These are phyloP conservation scores for Hygrophila difformis DNA, from an alignment of 257 asterid species.

Conservation along the genomic window DNA sequence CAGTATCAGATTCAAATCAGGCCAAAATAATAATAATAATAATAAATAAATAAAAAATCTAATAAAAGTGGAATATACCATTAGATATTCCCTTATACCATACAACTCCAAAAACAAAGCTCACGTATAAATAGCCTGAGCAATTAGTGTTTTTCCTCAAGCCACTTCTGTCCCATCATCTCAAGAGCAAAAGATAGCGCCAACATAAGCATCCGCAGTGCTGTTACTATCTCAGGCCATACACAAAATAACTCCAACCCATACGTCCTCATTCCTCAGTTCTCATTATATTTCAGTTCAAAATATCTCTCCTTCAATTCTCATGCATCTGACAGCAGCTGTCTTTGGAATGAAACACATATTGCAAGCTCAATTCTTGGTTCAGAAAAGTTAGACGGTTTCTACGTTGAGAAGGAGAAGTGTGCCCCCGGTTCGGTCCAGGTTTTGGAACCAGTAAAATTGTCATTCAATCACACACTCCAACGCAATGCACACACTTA, in stretches of 20 bases:
- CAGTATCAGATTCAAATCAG: slow-evolving; percentile 13
- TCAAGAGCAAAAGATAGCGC: slow-evolving; percentile 4
- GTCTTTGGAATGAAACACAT: background rate
- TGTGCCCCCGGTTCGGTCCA: background rate
- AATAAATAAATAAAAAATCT: background rate
- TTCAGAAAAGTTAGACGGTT: slow-evolving; percentile 33
- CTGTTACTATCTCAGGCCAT: slow-evolving; percentile 3
- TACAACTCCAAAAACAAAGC: slow-evolving; percentile 20
- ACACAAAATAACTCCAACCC: slow-evolving; percentile 2
- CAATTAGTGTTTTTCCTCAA: slow-evolving; percentile 14
- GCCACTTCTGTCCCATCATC: slow-evolving; percentile 21
- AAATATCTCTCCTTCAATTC: background rate
- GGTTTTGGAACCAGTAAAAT: slow-evolving; percentile 8
- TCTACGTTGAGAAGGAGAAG: slow-evolving; percentile 40
- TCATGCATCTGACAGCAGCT: background rate
- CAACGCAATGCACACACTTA: slow-evolving; percentile 10
- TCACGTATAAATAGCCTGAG: slow-evolving; percentile 8
- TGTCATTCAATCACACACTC: slow-evolving; percentile 5
- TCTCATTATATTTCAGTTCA: too few species aligned
- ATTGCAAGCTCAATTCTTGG: slow-evolving; percentile 22
- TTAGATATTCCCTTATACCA: slow-evolving; percentile 33
- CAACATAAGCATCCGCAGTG: slow-evolving; percentile 7
- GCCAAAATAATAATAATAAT: slow-evolving; percentile 18
- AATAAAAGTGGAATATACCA: slow-evolving; percentile 30
- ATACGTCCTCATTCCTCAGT: background rate